phyloP scores from a whole-genome alignment of 106 monocot genomes.

The Gastrodia elata region DNA sequence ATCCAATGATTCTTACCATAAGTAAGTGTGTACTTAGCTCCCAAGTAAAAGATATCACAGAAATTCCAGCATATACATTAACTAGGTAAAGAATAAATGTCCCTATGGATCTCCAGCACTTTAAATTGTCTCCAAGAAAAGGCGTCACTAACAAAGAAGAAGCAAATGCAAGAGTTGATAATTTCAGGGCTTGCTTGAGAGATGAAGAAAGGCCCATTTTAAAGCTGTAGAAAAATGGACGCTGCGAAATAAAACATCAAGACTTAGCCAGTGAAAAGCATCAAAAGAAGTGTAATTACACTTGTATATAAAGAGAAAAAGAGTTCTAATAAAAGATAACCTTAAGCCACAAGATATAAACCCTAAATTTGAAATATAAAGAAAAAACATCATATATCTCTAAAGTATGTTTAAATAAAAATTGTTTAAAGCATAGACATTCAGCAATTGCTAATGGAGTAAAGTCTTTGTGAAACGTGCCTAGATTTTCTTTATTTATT shows the following conservation, averaged over 20 bases:
- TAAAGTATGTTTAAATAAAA: background rate
- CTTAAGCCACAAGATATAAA: background rate
- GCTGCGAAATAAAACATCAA: constrained; percentile 38
- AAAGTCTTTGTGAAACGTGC: background rate
- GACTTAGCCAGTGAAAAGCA: background rate
- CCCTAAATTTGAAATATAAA: background rate
- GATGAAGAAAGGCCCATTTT: constrained; percentile 66
- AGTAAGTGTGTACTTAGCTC: constrained; percentile 81
- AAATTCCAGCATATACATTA: constrained; percentile 36
- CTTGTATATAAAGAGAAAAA: background rate
- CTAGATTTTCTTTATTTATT: background rate
- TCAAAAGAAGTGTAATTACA: background rate
- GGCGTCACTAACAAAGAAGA: constrained; percentile 35
- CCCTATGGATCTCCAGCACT: constrained; percentile 28
- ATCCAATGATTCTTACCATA: constrained; percentile 36
- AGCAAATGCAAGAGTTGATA: constrained; percentile 45
- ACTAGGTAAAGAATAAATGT: constrained; percentile 36
- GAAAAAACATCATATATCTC: background rate
- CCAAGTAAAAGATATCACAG: constrained; percentile 63
- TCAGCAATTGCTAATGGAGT: background rate
- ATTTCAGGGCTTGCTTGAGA: constrained; percentile 45
- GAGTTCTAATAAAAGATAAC: background rate
- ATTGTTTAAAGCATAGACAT: background rate
- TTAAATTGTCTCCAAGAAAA: constrained; percentile 42
- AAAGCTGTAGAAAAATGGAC: constrained; percentile 89